These are phyloP conservation scores for Silene noctiflora DNA, from an alignment of 179 eudicot species.

Conservation along the genomic window DNA sequence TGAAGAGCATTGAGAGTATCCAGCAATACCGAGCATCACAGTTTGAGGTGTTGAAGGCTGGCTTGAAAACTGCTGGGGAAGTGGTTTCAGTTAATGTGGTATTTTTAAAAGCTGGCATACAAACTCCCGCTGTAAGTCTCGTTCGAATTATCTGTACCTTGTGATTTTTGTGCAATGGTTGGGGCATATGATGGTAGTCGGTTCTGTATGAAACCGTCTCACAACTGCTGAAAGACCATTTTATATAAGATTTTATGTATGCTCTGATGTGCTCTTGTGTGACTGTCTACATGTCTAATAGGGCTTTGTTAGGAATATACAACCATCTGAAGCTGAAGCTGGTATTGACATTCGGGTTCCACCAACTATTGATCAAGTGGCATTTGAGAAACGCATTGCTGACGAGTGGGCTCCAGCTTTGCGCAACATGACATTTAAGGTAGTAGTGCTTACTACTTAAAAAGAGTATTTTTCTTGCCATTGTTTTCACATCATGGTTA, in stretches of 20 bases:
- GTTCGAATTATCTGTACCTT: too few relatives aligned
- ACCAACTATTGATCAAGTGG: conserved; percentile 60
- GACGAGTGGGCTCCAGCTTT: conserved; percentile 94
- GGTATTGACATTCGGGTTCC: conserved; percentile 88
- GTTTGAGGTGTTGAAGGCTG: conserved; percentile 81
- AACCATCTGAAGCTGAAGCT: conserved; percentile 92
- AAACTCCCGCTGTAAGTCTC: conserved; percentile 64
- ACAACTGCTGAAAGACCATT: too few relatives aligned
- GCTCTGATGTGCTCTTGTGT: too few relatives aligned
- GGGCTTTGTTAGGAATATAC: conserved; percentile 92
- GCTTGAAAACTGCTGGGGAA: conserved; percentile 72
- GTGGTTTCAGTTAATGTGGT: conserved; percentile 83
- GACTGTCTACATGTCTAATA: conserved; percentile 14
- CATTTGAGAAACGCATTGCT: conserved; percentile 59
- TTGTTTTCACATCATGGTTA: too few relatives aligned
- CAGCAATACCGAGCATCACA: conserved; percentile 74
- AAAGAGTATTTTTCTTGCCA: too few relatives aligned
- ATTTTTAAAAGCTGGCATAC: conserved; percentile 83
- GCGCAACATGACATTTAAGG: conserved; percentile 88
- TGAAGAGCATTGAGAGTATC: conserved; percentile 76
- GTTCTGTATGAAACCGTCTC: too few relatives aligned
- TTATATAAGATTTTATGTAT: neutral
- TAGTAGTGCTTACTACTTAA: conserved; percentile 13
- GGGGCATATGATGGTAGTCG: too few relatives aligned
- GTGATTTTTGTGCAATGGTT: too few relatives aligned